Conservation (phyloP, 805 yeast species). For the Teunomyces aglyptinius region DNA sequence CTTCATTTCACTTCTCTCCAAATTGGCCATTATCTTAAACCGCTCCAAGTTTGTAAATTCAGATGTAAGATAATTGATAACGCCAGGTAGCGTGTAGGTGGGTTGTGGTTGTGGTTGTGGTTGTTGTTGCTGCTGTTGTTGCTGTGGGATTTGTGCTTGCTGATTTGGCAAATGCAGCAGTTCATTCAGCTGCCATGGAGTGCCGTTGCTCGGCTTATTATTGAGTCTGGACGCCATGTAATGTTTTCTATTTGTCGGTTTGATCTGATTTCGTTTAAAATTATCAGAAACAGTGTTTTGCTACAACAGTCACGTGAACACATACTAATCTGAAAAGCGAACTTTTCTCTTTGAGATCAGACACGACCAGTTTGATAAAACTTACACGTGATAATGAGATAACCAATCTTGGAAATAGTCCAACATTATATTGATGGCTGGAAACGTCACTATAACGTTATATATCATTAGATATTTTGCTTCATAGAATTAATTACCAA, state of each 20-base stretch:
- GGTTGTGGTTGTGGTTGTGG: conserved; percentile 14
- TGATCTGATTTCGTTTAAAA: neutral
- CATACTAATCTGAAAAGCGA: no score
- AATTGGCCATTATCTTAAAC: conserved; percentile 48
- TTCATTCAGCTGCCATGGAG: conserved; percentile 5
- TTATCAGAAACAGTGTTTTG: neutral
- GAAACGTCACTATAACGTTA: no score
- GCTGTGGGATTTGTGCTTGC: conserved; percentile 1
- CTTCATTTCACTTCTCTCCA: conserved; percentile 53
- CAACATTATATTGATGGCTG: no score
- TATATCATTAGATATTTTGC: no score
- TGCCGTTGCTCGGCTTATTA: conserved; percentile 2
- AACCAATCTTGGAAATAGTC: no score
- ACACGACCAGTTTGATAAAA: no score
- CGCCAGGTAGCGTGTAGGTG: conserved; percentile 54
- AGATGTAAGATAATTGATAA: conserved; percentile 56
- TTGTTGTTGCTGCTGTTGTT: conserved; percentile 5
- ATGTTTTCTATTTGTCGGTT: neutral
- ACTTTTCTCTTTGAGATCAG: no score
- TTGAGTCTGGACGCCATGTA: conserved; percentile 4
- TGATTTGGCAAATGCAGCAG: conserved; percentile 10
- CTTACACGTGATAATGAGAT: no score
- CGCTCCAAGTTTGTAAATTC: conserved; percentile 49
- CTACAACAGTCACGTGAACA: neutral
- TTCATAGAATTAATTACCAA: no score